Base-by-base conservation (phyloP, 257 asterid genomes). In the Hygrophila difformis region DNA sequence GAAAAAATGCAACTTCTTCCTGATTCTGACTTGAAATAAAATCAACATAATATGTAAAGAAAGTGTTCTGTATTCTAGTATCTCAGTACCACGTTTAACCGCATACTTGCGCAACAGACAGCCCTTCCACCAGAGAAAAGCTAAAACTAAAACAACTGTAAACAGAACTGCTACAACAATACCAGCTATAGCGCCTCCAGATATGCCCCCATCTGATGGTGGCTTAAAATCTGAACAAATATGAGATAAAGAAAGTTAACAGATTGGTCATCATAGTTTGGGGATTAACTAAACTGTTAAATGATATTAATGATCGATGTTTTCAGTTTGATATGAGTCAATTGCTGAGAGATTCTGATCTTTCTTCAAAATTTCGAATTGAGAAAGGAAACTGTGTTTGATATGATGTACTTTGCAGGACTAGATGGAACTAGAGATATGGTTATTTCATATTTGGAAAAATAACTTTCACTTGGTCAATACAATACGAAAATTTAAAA, bases 151-250 rank as follows among this genome's bases (percentile, higher is more conserved):
- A 29, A 31, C 9, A 12, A 49, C 1, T 2, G 16, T 17, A 12
- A 12, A 29, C 14, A 49, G 18, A 13, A 37, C 55, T 29, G 21
- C 55, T 24, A 24, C 42, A 0, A 15, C 18, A 1, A 35, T 35
- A 21, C 55, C 55, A 28, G 26, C 55, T n/a, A 49, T 37, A 38
- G 6, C 13, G 11, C 41, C 12, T 17, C 42, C n/a, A 13, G 16
- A 18, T 5, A 49, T 9, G 37, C 37, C 14, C 3, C 8, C 33
- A 24, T 47, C 39, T 2, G 14, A 3, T 5, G 53, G 53, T 3
- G 53, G 53, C 18, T 28, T 47, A 47, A 47, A 49, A 49, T 49
- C 55, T 49, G 26, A 8, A 49, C 3, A 45, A 16, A 3, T 16
- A 3, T n/a, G 14, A 41, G 18, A 15, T 6, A 1, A 15, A 17